Evolutionary conservation across 345 rosid species (phyloP).

Genomic region (Punica granatum): DNA sequence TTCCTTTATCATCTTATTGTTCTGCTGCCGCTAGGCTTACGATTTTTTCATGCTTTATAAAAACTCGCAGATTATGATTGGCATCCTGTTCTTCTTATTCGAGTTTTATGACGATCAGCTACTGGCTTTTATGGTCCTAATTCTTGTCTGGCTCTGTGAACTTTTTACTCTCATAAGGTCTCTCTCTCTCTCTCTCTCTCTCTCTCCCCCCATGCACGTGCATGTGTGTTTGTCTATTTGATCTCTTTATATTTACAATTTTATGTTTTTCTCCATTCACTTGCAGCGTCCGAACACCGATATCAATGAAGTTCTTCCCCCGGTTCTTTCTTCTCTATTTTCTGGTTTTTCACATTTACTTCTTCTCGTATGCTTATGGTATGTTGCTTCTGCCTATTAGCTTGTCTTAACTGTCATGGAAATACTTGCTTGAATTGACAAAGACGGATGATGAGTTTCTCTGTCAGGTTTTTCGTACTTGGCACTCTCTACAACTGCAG

Average conservation of each 20-base stretch:
- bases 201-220: no score
- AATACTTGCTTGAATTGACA: background rate
- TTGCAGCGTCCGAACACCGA: constrained; percentile 94
- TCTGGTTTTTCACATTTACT: constrained; percentile 96
- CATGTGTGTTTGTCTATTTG: background rate
- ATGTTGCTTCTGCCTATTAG: constrained; percentile 14
- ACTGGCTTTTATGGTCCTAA: constrained; percentile 94
- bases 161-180: constrained; percentile 92
- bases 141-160: constrained; percentile 98
- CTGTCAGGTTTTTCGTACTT: constrained; percentile 78
- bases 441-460: background rate
- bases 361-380: constrained; percentile 94
- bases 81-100: constrained; percentile 89
- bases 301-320: constrained; percentile 99
- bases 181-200: constrained; percentile 18
- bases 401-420: no score
- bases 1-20: background rate
- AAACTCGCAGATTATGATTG: constrained; percentile 92
- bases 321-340: constrained; percentile 96
- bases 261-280: constrained; percentile 6
- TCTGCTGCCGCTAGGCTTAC: background rate
- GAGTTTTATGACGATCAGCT: constrained; percentile 99
- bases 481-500: constrained; percentile 83
- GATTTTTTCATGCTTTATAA: constrained; percentile 2
- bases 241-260: background rate